Evolutionary conservation across 768 basidiomycete species (phyloP).

Genomic region (Scleroderma bovista): DNA sequence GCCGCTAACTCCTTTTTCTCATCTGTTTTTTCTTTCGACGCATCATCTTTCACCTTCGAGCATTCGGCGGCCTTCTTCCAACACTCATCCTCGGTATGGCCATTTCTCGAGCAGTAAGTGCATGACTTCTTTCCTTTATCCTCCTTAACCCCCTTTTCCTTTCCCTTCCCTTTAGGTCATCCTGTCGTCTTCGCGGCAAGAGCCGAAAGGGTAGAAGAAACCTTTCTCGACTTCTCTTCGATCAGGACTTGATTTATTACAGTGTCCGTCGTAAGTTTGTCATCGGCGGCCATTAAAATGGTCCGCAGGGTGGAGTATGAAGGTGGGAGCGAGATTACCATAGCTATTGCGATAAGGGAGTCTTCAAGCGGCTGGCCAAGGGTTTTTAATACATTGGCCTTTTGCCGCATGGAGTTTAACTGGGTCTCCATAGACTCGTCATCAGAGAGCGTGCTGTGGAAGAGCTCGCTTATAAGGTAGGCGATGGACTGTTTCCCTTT

Average conservation of each 20-base stretch:
- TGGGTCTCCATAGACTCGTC: conserved; percentile 12
- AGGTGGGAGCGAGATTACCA: conserved; percentile 15
- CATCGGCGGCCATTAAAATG: conserved; percentile 13
- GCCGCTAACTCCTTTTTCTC: no score
- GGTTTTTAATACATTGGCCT: conserved; percentile 7
- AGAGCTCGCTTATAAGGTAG: conserved; percentile 19
- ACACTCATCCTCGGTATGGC: neutral
- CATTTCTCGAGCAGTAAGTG: neutral
- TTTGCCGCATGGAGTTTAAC: conserved; percentile 15
- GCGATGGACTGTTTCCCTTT: conserved; percentile 18
- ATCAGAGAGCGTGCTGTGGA: conserved; percentile 15
- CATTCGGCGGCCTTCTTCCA: no score
- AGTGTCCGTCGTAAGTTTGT: neutral
- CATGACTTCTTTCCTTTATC: neutral
- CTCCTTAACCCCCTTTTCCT: no score
- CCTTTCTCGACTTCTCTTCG: neutral
- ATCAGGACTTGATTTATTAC: neutral
- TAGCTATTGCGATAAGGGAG: conserved; percentile 15
- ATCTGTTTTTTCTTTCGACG: no score
- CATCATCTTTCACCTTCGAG: no score
- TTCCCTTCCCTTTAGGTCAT: neutral
- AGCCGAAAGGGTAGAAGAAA: neutral
- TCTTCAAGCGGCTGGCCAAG: conserved; percentile 15
- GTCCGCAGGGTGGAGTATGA: conserved; percentile 16
- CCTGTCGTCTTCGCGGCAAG: neutral